Evolutionary conservation across 2,329 filamentous ascomycete species (phyloP).

Genomic region (Pseudopyrenochaeta lycopersici): DNA sequence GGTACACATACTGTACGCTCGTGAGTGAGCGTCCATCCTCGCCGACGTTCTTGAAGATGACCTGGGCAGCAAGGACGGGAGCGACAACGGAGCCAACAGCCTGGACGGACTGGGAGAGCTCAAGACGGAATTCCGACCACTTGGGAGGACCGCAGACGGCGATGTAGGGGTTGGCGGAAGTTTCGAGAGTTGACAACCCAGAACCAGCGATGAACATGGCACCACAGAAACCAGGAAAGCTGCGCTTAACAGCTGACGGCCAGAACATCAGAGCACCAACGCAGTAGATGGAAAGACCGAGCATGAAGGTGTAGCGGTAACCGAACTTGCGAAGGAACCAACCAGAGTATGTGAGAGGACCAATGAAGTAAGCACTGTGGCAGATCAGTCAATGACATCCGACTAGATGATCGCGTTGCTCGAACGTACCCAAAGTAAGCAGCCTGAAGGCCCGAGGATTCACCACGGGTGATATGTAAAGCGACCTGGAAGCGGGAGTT

Average conservation of each 20-base stretch:
- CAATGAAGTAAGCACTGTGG: constrained; percentile 61
- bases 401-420: not conserved
- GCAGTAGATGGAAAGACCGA: constrained; percentile 73
- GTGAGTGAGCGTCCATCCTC: constrained; percentile 65
- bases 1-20: constrained; percentile 81
- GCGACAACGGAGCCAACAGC: constrained; percentile 78
- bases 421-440: constrained; percentile 67
- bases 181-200: constrained; percentile 77
- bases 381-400: constrained; percentile 2
- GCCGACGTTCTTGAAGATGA: constrained; percentile 74
- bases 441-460: constrained; percentile 70
- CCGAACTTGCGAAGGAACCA: constrained; percentile 76
- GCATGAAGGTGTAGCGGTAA: constrained; percentile 82
- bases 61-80: constrained; percentile 75
- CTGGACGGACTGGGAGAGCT: constrained; percentile 80
- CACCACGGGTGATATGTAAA: constrained; percentile 57
- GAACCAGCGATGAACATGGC: constrained; percentile 77
- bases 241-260: constrained; percentile 77
- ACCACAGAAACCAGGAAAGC: constrained; percentile 78
- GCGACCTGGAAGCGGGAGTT: constrained; percentile 56
- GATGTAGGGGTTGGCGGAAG: constrained; percentile 79
- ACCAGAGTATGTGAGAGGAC: constrained; percentile 62
- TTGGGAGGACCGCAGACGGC: constrained; percentile 72
- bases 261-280: constrained; percentile 82
- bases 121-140: constrained; percentile 79